Conservation (phyloP, 148 eudicot species). For the Heliamphora exappendiculata region DNA sequence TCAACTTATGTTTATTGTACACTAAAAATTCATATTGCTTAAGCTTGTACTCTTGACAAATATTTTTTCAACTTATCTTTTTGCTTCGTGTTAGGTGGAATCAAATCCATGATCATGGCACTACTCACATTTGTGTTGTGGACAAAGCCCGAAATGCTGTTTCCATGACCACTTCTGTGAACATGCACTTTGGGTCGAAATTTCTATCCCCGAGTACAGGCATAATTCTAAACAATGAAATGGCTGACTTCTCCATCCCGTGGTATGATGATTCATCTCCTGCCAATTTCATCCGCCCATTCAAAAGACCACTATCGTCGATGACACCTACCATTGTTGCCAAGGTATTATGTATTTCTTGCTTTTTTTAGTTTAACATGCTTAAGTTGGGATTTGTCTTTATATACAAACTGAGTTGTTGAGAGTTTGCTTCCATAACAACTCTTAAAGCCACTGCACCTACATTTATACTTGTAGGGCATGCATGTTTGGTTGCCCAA, state of each 20-base stretch:
- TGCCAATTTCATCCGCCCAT: conserved; percentile 34
- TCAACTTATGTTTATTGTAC: too few species aligned
- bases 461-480: too few species aligned
- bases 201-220: conserved; percentile 35
- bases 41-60: too few species aligned
- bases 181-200: conserved; percentile 31
- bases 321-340: conserved; percentile 38
- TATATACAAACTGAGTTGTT: too few species aligned
- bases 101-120: conserved; percentile 36
- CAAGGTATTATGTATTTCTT: too few species aligned
- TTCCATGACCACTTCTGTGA: conserved; percentile 38
- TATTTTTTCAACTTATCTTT: too few species aligned
- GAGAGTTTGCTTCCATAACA: too few species aligned
- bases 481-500: too few species aligned
- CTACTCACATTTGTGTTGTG: conserved; percentile 42
- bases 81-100: conserved; percentile 29
- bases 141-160: conserved; percentile 36
- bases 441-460: too few species aligned
- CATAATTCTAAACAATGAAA: conserved; percentile 43
- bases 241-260: conserved; percentile 51
- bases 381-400: too few species aligned
- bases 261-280: conserved; percentile 33
- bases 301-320: conserved; percentile 43
- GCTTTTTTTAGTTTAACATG: too few species aligned
- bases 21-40: too few species aligned